Evolutionary conservation across 1,139 yeast genomes (phyloP), one percentile per base, ranked within the genome.

Genomic region (Pneumocystis wakefieldiae): DNA sequence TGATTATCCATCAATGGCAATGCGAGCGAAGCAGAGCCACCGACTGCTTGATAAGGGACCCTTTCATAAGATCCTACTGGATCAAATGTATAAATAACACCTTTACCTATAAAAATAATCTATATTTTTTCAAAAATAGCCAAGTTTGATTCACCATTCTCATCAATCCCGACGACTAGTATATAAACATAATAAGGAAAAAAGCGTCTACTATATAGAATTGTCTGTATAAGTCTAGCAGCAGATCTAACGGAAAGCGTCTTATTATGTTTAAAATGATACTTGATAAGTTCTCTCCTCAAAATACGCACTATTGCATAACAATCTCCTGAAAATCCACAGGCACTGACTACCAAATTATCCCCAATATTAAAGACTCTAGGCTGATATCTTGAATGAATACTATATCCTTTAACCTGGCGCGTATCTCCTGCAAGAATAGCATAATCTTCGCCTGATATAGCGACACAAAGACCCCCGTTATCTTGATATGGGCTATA

Each of bases 41-140:
- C 98, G 67, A 96, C 97, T 1, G 97, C 97, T 72, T 97, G 83
- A 76, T 97, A 89, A 73, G 90, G 96, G 74, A 91, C 97, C 71
- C 97, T 83, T 76, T 94, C 98, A 73, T 92, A 94, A 1, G 96
- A 88, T 5, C 98, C 98, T 65, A 92, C 96, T 0, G 98, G 98
- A 73, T 92, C 98, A 73, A 89, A 92, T 6, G 97, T 90, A 74
- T 87, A 92, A 55, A 92, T 89, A 1, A 96, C 92, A 61, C 98
- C 98, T 70, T 84, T 85, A 17, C 97, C 97, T 57, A 57, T 24
- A 39, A 15, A 39, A 15, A 8, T 15, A 19, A 12, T 19, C 4
- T 6, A 24, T 12, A 15, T 68, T 90, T 39, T 39, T 39, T 19
- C 10, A 3, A 12, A 29, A 28, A 37, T 12, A 37, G 19, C 7